Evolutionary conservation across 2,329 filamentous ascomycete genomes (phyloP).

Genomic region (Xylariaceae sp.): DNA sequence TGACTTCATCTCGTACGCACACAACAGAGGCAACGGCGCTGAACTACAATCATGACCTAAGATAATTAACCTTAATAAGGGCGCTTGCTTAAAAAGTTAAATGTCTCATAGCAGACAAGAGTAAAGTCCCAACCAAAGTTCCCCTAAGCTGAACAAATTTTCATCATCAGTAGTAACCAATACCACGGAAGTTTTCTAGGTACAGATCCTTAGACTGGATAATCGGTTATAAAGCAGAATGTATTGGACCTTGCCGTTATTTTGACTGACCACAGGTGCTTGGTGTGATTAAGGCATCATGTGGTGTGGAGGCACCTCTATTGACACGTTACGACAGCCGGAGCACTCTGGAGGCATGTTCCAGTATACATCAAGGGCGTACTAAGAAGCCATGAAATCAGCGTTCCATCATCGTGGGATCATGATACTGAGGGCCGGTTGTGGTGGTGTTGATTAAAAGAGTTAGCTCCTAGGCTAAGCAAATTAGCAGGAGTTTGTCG

Average conservation of each 20-base stretch:
- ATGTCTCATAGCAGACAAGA: slow-evolving; percentile 11
- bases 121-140: background rate
- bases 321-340: no score
- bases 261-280: background rate
- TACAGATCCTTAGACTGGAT: background rate
- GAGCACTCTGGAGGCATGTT: background rate
- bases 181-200: background rate
- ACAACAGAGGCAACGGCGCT: slow-evolving; percentile 1
- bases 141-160: background rate
- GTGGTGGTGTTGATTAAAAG: slow-evolving; percentile 12
- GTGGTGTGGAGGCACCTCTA: background rate
- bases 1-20: slow-evolving; percentile 39
- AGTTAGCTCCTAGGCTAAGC: background rate
- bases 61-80: background rate
- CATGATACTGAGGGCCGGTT: no score
- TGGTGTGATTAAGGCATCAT: background rate
- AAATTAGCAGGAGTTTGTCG: slow-evolving; percentile 3
- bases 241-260: background rate
- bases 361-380: background rate
- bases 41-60: slow-evolving; percentile 30
- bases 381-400: background rate
- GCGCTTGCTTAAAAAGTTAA: background rate
- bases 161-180: background rate
- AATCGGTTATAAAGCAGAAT: background rate
- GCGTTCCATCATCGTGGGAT: background rate